Percentiles rank a stretch among this genome's conserved stretches.
phyloP scores from a whole-genome alignment of 2,329 filamentous ascomycete species.

The Neophaeococcomyces aloes region DNA sequence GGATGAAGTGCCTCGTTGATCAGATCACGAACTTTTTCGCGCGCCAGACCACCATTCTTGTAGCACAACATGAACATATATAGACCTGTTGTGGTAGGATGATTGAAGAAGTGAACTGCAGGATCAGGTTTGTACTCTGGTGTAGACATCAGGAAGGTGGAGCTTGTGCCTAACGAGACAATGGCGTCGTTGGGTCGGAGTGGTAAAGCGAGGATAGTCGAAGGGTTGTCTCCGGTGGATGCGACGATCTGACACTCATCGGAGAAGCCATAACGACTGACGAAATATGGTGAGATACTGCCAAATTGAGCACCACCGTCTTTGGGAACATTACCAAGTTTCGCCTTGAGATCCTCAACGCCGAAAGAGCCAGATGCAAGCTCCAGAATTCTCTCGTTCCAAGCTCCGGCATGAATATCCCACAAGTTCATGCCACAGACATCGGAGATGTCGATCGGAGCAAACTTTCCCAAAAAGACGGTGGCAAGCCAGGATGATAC shows the following conservation, averaged over 20 bases:
- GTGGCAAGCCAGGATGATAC: constrained; percentile 94
- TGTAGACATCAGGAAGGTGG: constrained; percentile 95
- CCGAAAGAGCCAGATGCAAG: constrained; percentile 60
- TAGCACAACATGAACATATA: constrained; percentile 99
- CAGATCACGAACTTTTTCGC: constrained; percentile 76
- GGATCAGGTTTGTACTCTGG: constrained; percentile 82
- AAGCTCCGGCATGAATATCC: constrained; percentile 67
- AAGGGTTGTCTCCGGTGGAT: constrained; percentile 92
- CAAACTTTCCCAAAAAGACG: constrained; percentile 71
- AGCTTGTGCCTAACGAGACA: constrained; percentile 86
- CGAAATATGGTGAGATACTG: constrained; percentile 66
- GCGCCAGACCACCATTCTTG: constrained; percentile 91
- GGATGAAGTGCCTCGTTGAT: constrained; percentile 44
- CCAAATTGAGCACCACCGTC: constrained; percentile 77
- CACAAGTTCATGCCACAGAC: constrained; percentile 95
- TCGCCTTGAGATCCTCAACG: constrained; percentile 56
- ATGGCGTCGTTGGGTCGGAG: constrained; percentile 83
- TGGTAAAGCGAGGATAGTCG: constrained; percentile 84
- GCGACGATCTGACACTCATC: constrained; percentile 65
- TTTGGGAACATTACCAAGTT: constrained; percentile 67
- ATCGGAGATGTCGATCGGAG: constrained; percentile 86
- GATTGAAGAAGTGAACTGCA: constrained; percentile 95
- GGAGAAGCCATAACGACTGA: constrained; percentile 65
- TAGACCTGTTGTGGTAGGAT: constrained; percentile 76
- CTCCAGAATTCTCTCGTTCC: constrained; percentile 63